Percentiles rank a stretch among this genome's conserved stretches.
These are phyloP conservation scores for Penicillium turbatum DNA, from an alignment of 495 filamentous ascomycete species.

Conservation along the genomic window DNA sequence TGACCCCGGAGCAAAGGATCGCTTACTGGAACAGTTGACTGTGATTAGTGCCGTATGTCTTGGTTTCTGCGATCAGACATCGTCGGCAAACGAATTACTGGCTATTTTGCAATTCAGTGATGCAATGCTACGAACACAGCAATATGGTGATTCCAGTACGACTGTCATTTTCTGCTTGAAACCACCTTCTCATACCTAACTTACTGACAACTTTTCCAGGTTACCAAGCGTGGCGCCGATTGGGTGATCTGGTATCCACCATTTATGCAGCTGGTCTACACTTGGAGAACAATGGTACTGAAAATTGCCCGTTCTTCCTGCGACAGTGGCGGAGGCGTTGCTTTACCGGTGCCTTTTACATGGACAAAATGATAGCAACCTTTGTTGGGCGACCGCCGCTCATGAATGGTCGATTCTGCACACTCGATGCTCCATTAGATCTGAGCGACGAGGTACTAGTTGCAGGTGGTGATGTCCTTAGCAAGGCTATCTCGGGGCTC, in stretches of 20 bases:
- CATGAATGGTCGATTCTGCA: slow-evolving; percentile 52
- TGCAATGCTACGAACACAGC: slow-evolving; percentile 41
- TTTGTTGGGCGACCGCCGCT: slow-evolving; percentile 56
- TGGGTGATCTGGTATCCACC: slow-evolving; percentile 48
- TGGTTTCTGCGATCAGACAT: slow-evolving; percentile 44
- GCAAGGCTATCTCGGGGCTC: slow-evolving; percentile 39
- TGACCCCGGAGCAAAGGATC: slow-evolving; percentile 23
- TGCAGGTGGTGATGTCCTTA: slow-evolving; percentile 41
- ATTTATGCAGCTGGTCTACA: slow-evolving; percentile 58
- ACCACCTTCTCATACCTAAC: neutral
- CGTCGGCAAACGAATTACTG: slow-evolving; percentile 46
- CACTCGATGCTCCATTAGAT: slow-evolving; percentile 53
- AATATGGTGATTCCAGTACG: slow-evolving; percentile 52
- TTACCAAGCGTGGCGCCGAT: slow-evolving; percentile 50
- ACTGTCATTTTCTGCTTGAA: slow-evolving; percentile 1
- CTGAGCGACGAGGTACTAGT: slow-evolving; percentile 50
- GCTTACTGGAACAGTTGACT: slow-evolving; percentile 35
- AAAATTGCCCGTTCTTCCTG: slow-evolving; percentile 49
- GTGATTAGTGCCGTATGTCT: slow-evolving; percentile 43
- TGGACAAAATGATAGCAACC: slow-evolving; percentile 49
- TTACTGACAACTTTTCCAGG: slow-evolving; percentile 27
- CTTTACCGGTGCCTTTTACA: slow-evolving; percentile 51
- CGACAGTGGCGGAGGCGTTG: slow-evolving; percentile 46
- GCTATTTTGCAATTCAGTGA: slow-evolving; percentile 44
- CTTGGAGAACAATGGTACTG: slow-evolving; percentile 40